Base-by-base conservation (phyloP, 139 green algal genomes). In the Chlamydomonas asymmetrica region DNA sequence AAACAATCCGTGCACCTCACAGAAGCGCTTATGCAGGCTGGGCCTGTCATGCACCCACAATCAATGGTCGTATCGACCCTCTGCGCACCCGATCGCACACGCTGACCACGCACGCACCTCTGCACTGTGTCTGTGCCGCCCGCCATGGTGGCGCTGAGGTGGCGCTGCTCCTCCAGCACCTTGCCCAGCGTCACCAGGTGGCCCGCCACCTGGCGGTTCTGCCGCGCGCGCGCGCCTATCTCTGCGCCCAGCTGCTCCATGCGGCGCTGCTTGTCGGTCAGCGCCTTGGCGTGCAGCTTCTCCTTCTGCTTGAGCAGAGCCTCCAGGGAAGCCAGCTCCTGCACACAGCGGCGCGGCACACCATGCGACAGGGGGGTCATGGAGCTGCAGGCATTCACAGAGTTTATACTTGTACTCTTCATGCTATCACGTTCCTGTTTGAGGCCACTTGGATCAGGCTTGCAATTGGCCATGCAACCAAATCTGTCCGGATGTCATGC, bases 311-410 rank as follows among this genome's bases (percentile, higher is more conserved):
- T 82, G 38, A 80, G 68, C 27, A 90, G 74, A 8, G 73, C 72
- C 79, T 93, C 87, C 39, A 93, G 71, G 23, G 31, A 78, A 25
- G 71, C 71, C 3, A 76, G 60, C 80, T 93, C 87, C 40, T 85
- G 71, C 25, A 59, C 64, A 20, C 25, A 5, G 60, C 66, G 60
- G 56, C 49, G 34, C n/a, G n/a, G n/a, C n/a, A n/a, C n/a, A n/a
- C n/a, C n/a, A n/a, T n/a, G 52, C n/a, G 61, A 41, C 61, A 5
- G 45, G 27, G 9, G 25, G 6, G 43, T 52, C 27, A 27, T 60
- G 45, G 59, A 73, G 35, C 10, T 75, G 29, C 10, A 39, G 31
- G 35, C 56, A 32, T 40, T 72, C 18, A 23, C 67, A 4, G 27
- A 34, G 34, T 10, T 38, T 32, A 7, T 35, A 4, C 37, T 69